Evolutionary conservation across 139 green algal species (phyloP).

Genomic region (Trebouxia sp.): DNA sequence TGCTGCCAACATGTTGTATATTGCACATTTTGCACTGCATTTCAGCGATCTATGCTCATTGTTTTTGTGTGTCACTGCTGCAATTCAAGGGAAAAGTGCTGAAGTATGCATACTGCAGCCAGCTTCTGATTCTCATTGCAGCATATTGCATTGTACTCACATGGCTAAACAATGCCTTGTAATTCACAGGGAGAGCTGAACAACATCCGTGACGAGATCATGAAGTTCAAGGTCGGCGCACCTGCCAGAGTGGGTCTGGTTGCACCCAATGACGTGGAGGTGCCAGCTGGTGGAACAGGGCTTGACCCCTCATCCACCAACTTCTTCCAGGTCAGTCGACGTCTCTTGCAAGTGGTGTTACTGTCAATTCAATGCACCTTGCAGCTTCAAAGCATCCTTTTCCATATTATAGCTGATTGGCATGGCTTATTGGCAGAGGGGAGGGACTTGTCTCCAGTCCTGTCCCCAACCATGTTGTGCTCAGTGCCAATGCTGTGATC

Average conservation of each 20-base stretch:
- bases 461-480: too few species aligned
- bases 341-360: background rate
- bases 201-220: constrained; percentile 79
- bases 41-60: background rate
- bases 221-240: constrained; percentile 91
- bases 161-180: background rate
- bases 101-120: too few species aligned
- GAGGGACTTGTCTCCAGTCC: too few species aligned
- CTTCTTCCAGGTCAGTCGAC: constrained; percentile 94
- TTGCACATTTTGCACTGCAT: background rate
- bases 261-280: constrained; percentile 87
- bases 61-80: too few species aligned
- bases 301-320: constrained; percentile 99
- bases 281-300: constrained; percentile 90
- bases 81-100: too few species aligned
- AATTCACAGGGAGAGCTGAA: constrained; percentile 47
- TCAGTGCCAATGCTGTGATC: too few species aligned
- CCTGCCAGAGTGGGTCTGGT: constrained; percentile 90
- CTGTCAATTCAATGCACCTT: too few species aligned
- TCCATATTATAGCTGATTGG: background rate
- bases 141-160: background rate
- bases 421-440: too few species aligned
- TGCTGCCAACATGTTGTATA: background rate
- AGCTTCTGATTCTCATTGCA: background rate
- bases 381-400: too few species aligned